phyloP scores from a whole-genome alignment of 2,329 filamentous ascomycete species.

The Verticillium isaacii region DNA sequence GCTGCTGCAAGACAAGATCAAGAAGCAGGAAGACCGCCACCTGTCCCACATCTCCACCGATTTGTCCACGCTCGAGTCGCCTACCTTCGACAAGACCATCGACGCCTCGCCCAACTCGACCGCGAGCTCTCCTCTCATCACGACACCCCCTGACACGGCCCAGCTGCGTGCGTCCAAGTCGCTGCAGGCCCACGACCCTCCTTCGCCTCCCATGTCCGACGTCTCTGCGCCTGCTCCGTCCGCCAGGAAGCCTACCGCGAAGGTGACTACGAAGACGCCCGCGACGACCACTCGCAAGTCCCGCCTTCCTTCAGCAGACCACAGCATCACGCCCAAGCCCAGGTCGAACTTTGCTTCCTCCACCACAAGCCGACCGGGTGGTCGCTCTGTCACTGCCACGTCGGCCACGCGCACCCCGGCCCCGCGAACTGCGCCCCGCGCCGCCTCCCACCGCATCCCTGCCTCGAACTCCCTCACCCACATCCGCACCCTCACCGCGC shows the following conservation, averaged over 20 bases:
- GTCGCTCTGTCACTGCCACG: slow-evolving; percentile 35
- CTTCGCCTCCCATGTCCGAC: slow-evolving; percentile 91
- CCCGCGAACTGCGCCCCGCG: slow-evolving; percentile 41
- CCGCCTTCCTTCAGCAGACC: slow-evolving; percentile 15
- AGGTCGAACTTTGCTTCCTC: slow-evolving; percentile 32
- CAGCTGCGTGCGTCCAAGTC: slow-evolving; percentile 43
- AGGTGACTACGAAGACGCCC: slow-evolving; percentile 44
- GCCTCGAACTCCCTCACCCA: slow-evolving; percentile 75
- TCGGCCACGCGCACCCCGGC: slow-evolving; percentile 45
- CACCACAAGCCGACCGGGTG: slow-evolving; percentile 24
- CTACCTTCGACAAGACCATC: slow-evolving; percentile 66
- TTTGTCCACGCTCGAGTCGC: slow-evolving; percentile 61
- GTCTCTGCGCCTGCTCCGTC: slow-evolving; percentile 51
- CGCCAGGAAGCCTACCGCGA: slow-evolving; percentile 48
- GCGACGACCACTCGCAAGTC: slow-evolving; percentile 50
- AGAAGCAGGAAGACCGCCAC: slow-evolving; percentile 59
- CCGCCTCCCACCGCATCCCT: slow-evolving; percentile 43
- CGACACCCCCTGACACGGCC: slow-evolving; percentile 67
- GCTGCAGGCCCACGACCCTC: slow-evolving; percentile 70
- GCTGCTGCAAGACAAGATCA: slow-evolving; percentile 89
- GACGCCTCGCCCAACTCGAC: slow-evolving; percentile 75
- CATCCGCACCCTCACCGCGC: slow-evolving; percentile 87
- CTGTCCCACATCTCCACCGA: slow-evolving; percentile 57
- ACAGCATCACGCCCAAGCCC: slow-evolving; percentile 46
- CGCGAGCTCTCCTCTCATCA: slow-evolving; percentile 85